Conservation (phyloP, 2,329 filamentous ascomycete genomes). For the Lasiodiplodia sp. region DNA sequence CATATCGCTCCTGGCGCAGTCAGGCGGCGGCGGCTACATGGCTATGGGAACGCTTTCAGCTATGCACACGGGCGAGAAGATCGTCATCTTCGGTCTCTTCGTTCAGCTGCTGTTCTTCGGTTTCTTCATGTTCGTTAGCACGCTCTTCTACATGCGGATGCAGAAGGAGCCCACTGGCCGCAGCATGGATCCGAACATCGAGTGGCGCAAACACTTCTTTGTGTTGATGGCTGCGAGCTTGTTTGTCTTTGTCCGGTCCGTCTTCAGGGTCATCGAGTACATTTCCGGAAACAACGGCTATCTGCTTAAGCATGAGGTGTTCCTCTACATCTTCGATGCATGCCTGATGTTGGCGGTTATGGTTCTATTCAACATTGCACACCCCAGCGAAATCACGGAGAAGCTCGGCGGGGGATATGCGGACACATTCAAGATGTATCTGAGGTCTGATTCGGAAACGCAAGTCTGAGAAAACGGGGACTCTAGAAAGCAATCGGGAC, state of each 20-base stretch:
- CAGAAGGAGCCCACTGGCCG: conserved; percentile 32
- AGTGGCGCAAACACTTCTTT: conserved; percentile 46
- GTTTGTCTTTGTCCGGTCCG: conserved; percentile 57
- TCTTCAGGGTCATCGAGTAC: conserved; percentile 61
- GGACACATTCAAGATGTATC: not conserved
- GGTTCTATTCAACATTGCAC: conserved; percentile 47
- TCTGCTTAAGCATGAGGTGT: conserved; percentile 54
- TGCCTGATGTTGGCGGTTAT: conserved; percentile 43
- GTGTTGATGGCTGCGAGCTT: conserved; percentile 53
- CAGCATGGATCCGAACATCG: not conserved
- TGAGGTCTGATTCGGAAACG: not conserved
- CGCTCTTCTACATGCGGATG: conserved; percentile 40
- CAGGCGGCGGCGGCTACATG: conserved; percentile 18
- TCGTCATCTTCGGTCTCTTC: conserved; percentile 59
- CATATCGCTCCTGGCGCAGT: conserved; percentile 44
- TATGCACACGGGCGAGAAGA: conserved; percentile 43
- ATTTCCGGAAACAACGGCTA: conserved; percentile 53
- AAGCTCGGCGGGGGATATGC: not conserved
- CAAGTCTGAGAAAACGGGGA: no score
- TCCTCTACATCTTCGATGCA: conserved; percentile 58
- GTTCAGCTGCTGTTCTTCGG: conserved; percentile 60
- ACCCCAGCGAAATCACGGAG: conserved; percentile 30
- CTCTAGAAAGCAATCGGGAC: no score
- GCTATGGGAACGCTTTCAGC: not conserved
- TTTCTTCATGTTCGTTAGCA: conserved; percentile 54